Percentiles rank a stretch among this genome's conserved stretches.
phyloP scores from a whole-genome alignment of 2,329 filamentous ascomycete species.

The Epichloe typhina region DNA sequence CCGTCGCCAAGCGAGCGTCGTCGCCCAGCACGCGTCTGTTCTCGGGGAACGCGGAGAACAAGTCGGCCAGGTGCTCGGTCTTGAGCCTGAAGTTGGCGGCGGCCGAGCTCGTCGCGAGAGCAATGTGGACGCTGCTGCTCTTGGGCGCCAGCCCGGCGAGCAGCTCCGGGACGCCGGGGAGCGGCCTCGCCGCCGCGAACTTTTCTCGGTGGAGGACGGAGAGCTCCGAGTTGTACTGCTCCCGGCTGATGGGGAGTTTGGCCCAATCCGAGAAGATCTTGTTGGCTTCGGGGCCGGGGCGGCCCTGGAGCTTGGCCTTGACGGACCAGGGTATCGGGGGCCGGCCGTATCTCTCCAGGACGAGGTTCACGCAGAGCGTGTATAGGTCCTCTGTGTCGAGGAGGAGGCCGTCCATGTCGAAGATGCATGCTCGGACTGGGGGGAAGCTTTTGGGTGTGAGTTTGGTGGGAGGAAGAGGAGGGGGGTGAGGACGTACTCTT shows the following conservation, averaged over 20 bases:
- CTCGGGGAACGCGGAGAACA: slow-evolving; percentile 53
- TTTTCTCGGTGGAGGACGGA: slow-evolving; percentile 51
- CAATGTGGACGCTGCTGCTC: slow-evolving; percentile 53
- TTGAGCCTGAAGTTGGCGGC: slow-evolving; percentile 63
- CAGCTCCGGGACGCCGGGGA: slow-evolving; percentile 65
- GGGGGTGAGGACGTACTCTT: slow-evolving; percentile 25
- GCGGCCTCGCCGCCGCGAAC: slow-evolving; percentile 62
- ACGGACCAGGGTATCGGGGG: slow-evolving; percentile 79
- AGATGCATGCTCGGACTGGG: slow-evolving; percentile 82
- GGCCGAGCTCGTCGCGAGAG: slow-evolving; percentile 73
- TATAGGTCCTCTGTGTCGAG: slow-evolving; percentile 90
- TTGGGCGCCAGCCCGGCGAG: slow-evolving; percentile 32
- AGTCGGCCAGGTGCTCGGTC: slow-evolving; percentile 44
- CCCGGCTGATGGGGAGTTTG: slow-evolving; percentile 59
- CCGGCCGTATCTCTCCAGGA: slow-evolving; percentile 62
- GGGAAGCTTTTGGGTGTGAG: slow-evolving; percentile 43
- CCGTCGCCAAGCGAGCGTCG: slow-evolving; percentile 60
- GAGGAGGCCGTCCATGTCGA: slow-evolving; percentile 96
- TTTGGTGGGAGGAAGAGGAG: background rate
- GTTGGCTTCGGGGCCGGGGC: slow-evolving; percentile 39
- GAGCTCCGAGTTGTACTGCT: slow-evolving; percentile 51
- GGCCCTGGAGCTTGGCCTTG: slow-evolving; percentile 70
- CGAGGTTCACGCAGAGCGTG: slow-evolving; percentile 67
- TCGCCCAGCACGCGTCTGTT: slow-evolving; percentile 75
- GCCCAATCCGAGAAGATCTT: slow-evolving; percentile 64